Evolutionary conservation across 202 grass and related monocot species (phyloP), one percentile per base, ranked within the genome.

Genomic region (Panicum virgatum): DNA sequence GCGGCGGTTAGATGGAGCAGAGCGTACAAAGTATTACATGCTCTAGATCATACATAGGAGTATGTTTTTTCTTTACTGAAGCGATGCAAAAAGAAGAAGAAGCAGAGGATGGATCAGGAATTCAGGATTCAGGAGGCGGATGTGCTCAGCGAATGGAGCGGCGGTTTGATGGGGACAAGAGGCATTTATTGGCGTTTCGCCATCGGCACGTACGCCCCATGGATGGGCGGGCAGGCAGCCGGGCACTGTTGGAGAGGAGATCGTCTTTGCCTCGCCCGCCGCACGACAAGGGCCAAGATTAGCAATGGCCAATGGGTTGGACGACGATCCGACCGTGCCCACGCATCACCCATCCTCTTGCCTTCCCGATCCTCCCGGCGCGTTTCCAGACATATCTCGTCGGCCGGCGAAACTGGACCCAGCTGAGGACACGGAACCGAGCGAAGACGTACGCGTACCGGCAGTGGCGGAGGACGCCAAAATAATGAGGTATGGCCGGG

Each of bases 81-180:
- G 56, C 0, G 25, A 12, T 34, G 32, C 2, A 34, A 30, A 2
- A 34, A 30, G 29, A 34, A 34, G 4, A 3, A 34, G 4, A 3
- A 34, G 32, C 32, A 34, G 32, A 34, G 3, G 32, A 34, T 32
- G 32, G 64, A 42, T 60, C 29, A 15, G 15, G 39, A 29, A 3
- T 32, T 60, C 29, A 15, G 15, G 39, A 29, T 32, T 32, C 2
- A 14, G 10, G 15, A 50, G 52, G 0, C 11, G 6, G 51, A 53
- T n/a, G 51, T 0, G 73, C 5, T 27, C 18, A 22, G 20, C 29
- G 3, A n/a, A 11, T 10, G 3, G 0, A 50, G 43, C 51, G 63
- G 82, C 45, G 14, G 82, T 64, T 89, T 81, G 87, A 81, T 25
- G 58, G 77, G 80, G 77, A 38, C 63, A 81, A 81, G 47, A 13